phyloP scores from a whole-genome alignment of 306 rosid species.

The Vigna mungo region DNA sequence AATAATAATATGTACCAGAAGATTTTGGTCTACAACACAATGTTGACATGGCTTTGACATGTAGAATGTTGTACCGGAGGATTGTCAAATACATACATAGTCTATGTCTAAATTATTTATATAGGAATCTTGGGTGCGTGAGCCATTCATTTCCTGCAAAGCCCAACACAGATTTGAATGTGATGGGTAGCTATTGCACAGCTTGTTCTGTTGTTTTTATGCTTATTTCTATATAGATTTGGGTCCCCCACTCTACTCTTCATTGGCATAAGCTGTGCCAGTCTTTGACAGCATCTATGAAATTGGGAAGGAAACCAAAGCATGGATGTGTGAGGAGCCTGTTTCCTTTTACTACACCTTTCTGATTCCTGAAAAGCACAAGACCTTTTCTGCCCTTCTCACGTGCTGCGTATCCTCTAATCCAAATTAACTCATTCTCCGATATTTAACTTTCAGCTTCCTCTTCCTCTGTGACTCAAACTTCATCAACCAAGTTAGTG shows the following conservation, averaged over 20 bases:
- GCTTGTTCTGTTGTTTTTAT: constrained; percentile 76
- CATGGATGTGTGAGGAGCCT: constrained; percentile 45
- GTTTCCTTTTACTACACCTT: constrained; percentile 53
- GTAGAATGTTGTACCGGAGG: constrained; percentile 33
- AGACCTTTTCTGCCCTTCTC: constrained; percentile 67
- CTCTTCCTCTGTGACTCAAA: constrained; percentile 26
- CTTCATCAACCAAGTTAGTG: constrained; percentile 30
- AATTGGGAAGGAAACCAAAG: constrained; percentile 55
- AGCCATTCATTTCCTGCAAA: constrained; percentile 62
- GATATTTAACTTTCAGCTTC: constrained; percentile 26
- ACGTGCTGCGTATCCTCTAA: constrained; percentile 62
- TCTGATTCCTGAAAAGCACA: constrained; percentile 61
- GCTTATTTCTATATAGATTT: constrained; percentile 80
- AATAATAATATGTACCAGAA: constrained; percentile 26
- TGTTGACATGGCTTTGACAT: constrained; percentile 37
- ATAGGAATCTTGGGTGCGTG: constrained; percentile 70
- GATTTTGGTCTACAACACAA: constrained; percentile 35
- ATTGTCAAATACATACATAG: constrained; percentile 45
- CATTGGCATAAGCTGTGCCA: constrained; percentile 52
- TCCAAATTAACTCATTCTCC: constrained; percentile 32
- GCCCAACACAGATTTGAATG: constrained; percentile 85
- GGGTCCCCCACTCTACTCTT: constrained; percentile 67
- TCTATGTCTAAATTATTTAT: constrained; percentile 23
- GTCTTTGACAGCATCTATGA: constrained; percentile 58
- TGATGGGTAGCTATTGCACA: constrained; percentile 75